Percentiles rank a stretch among this genome's conserved stretches.
Conservation (phyloP, 306 rosid species). For the Fragaria vesca region DNA sequence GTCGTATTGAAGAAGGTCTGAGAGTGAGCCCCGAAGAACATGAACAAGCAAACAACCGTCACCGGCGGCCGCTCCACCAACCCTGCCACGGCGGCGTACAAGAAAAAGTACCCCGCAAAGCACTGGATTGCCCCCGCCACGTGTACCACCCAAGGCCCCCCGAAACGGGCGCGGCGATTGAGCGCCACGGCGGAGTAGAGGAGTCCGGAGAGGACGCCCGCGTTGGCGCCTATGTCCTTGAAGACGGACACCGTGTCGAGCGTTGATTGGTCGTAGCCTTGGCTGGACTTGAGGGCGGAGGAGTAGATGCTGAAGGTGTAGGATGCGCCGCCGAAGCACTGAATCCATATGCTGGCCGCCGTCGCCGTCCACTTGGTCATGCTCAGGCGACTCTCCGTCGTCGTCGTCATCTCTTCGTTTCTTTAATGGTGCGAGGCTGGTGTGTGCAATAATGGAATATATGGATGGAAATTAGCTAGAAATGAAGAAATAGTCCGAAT, state of each 20-base stretch:
- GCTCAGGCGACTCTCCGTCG: conserved; percentile 1
- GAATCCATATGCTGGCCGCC: conserved; percentile 76
- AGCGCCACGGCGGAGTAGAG: conserved; percentile 67
- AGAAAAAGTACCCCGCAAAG: conserved; percentile 59
- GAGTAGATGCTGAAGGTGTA: conserved; percentile 91
- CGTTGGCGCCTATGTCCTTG: conserved; percentile 90
- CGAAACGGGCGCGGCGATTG: not conserved
- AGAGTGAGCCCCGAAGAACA: conserved; percentile 64
- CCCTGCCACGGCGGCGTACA: conserved; percentile 79
- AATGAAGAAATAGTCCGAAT: too few relatives aligned
- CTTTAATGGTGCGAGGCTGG: too few relatives aligned
- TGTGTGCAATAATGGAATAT: too few relatives aligned
- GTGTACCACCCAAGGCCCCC: conserved; percentile 73
- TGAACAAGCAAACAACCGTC: conserved; percentile 60
- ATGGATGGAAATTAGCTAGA: too few relatives aligned
- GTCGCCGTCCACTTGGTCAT: conserved; percentile 64
- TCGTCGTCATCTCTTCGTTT: too few relatives aligned
- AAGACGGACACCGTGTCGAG: conserved; percentile 91
- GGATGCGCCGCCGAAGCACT: conserved; percentile 76
- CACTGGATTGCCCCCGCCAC: conserved; percentile 58
- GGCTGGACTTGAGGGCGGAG: conserved; percentile 61
- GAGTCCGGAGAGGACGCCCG: conserved; percentile 74
- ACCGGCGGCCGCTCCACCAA: conserved; percentile 57
- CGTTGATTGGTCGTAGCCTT: conserved; percentile 78
- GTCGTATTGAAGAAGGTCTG: conserved; percentile 81